A percentile compares a stretch with the other conserved stretches of the same genome.
phyloP scores from a whole-genome alignment of 2,329 filamentous ascomycete genomes.

The Lasiodiplodia theobromae region DNA sequence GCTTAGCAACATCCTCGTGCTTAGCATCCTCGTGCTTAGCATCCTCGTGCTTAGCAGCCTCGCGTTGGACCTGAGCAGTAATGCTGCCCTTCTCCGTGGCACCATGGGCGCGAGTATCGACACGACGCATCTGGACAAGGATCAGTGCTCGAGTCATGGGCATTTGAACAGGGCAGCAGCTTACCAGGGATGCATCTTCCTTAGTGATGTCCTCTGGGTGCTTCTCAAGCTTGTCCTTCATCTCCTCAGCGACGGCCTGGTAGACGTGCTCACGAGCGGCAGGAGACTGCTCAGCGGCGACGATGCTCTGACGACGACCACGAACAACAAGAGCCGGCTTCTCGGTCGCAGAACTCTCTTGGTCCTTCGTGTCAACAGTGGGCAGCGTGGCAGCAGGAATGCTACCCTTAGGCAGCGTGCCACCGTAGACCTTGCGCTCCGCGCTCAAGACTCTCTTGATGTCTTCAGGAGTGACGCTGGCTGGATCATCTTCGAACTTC shows the following conservation, averaged over 20 bases:
- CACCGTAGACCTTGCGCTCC: constrained; percentile 23
- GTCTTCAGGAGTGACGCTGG: constrained; percentile 42
- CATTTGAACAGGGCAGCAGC: not conserved
- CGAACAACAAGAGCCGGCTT: not conserved
- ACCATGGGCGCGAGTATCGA: constrained; percentile 42
- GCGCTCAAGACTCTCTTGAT: constrained; percentile 37
- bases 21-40: constrained; percentile 39
- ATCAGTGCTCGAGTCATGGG: not conserved
- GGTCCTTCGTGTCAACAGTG: constrained; percentile 37
- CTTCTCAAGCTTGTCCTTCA: constrained; percentile 44
- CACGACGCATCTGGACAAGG: constrained; percentile 36
- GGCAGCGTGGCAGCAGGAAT: constrained; percentile 27
- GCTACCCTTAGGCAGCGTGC: constrained; percentile 24
- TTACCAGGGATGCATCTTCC: constrained; percentile 38
- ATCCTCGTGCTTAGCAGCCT: constrained; percentile 39
- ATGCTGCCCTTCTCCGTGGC: constrained; percentile 43
- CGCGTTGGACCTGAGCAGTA: constrained; percentile 41
- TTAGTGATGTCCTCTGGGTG: constrained; percentile 42
- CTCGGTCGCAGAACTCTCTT: not conserved
- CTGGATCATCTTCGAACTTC: constrained; percentile 39
- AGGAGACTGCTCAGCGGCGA: constrained; percentile 39
- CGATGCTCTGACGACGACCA: constrained; percentile 29
- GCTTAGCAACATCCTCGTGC: constrained; percentile 33
- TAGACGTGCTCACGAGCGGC: constrained; percentile 43
- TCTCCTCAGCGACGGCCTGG: constrained; percentile 36